phyloP scores from a whole-genome alignment of 2,329 filamentous ascomycete genomes.

The Akanthomyces uredinophilus region DNA sequence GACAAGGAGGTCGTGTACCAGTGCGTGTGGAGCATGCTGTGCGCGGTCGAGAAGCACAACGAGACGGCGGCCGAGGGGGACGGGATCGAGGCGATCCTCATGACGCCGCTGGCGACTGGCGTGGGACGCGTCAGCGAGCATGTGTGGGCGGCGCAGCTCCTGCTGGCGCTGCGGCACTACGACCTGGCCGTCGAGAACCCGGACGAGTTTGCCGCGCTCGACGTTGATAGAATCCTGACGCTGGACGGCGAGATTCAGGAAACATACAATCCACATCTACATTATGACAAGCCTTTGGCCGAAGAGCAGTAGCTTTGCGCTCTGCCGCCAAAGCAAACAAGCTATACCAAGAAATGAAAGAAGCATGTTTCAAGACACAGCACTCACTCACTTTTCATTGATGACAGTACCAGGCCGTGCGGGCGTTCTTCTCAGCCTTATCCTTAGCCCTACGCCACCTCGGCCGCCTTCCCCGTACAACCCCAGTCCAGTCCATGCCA shows the following conservation, averaged over 20 bases:
- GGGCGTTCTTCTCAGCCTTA: not conserved
- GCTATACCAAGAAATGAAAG: not conserved
- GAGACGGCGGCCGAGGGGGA: conserved; percentile 16
- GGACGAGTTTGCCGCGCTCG: conserved; percentile 35
- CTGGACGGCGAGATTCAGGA: conserved; percentile 7
- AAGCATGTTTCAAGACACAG: too few relatives aligned
- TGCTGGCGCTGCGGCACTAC: conserved; percentile 48
- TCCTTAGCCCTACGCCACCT: not conserved
- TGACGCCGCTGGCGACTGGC: conserved; percentile 49
- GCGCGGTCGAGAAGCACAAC: conserved; percentile 44
- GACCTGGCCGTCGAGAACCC: conserved; percentile 40
- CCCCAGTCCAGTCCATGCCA: not conserved
- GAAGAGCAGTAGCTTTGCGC: not conserved
- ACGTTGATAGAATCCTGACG: conserved; percentile 10
- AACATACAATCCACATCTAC: not conserved
- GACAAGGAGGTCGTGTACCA: conserved; percentile 50
- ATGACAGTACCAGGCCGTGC: too few relatives aligned
- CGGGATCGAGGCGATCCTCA: conserved; percentile 39
- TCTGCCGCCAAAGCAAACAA: not conserved
- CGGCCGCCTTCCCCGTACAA: not conserved
- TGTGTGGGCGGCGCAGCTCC: conserved; percentile 45
- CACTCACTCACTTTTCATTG: too few relatives aligned
- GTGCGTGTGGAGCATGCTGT: conserved; percentile 47
- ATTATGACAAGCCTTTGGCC: not conserved
- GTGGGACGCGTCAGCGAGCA: conserved; percentile 39